Evolutionary conservation across 108 stramenopile species (phyloP).

Genomic region (Cylindrotheca closterium): DNA sequence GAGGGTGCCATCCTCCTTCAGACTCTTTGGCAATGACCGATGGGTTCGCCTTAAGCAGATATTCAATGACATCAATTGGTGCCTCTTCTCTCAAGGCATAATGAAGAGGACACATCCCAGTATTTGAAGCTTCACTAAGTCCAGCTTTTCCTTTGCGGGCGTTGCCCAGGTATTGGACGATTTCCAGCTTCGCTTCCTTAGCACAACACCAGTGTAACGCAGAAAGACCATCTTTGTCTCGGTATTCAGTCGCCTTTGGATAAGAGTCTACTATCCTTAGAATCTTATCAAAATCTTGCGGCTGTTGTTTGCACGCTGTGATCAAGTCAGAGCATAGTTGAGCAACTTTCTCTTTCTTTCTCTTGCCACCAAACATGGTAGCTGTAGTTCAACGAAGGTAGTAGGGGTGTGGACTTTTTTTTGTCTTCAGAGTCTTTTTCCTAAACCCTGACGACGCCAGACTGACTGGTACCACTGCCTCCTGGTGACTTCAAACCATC

Average conservation of each 20-base stretch:
- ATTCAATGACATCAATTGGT: constrained; percentile 34
- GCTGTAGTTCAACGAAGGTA: too few species aligned
- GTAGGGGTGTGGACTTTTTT: too few species aligned
- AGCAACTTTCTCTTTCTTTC: background rate
- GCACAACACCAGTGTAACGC: constrained; percentile 9
- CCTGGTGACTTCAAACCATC: too few species aligned
- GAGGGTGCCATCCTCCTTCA: constrained; percentile 5
- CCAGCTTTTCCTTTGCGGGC: background rate
- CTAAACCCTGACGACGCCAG: too few species aligned
- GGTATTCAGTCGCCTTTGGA: background rate
- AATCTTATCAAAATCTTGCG: background rate
- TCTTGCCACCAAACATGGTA: background rate
- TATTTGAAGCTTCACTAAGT: background rate
- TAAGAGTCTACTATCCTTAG: background rate
- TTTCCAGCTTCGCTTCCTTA: background rate
- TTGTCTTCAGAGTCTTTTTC: too few species aligned
- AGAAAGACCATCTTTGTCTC: constrained; percentile 1
- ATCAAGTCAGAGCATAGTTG: background rate
- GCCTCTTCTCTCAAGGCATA: constrained; percentile 56
- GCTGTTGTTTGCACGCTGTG: background rate
- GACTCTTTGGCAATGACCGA: background rate
- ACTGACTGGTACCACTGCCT: too few species aligned
- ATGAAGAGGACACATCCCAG: constrained; percentile 57
- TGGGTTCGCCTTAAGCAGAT: constrained; percentile 34
- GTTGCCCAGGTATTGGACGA: background rate